Base-by-base conservation (phyloP, 169 alveolate genomes). In the Plasmodium inui region DNA sequence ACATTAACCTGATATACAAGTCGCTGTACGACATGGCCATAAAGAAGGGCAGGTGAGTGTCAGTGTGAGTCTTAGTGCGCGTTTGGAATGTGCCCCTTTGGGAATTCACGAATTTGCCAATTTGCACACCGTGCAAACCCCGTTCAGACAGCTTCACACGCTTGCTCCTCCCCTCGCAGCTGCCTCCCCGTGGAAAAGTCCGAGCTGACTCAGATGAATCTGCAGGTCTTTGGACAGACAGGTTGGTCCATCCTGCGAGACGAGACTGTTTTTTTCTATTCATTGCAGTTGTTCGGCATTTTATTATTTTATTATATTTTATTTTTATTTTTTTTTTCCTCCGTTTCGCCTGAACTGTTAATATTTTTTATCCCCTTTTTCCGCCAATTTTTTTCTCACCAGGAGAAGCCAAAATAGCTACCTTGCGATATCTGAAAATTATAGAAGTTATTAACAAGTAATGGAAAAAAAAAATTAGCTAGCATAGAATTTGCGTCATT, bases 11-110 rank as follows among this genome's bases (percentile, higher is more conserved):
- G 73, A 92, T 96, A 34, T 95, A 92, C 44, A 82, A 72, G 50
- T 67, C 88, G 39, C 83, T 96, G 34, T 95, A 92, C 57, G 92
- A 95, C 28, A 81, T 73, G 92, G 97, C 97, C 41, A 67, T 96
- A 8, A 95, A 96, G 78, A 82, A 88, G 44, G 96, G 95, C 14
- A 96, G 92, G 97, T 94, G 46, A 32, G 88, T n/a, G n/a, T n/a
- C n/a, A n/a, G n/a, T n/a, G n/a, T n/a, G n/a, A n/a, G n/a, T n/a
- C n/a, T n/a, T n/a, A n/a, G n/a, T 10, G n/a, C 28, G 46, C 72
- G 41, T 9, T 14, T n/a, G 34, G 30, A 0, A 17, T 41, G 12
- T 26, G 3, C 1, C 46, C 37, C 22, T 22, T 37, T 41, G 37
- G 22, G 28, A 57, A 57, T 53, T 7, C 14, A 39, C 41, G 34